Base-by-base conservation (phyloP, 2,329 filamentous ascomycete genomes). In the Colletotrichum spaethianum region DNA sequence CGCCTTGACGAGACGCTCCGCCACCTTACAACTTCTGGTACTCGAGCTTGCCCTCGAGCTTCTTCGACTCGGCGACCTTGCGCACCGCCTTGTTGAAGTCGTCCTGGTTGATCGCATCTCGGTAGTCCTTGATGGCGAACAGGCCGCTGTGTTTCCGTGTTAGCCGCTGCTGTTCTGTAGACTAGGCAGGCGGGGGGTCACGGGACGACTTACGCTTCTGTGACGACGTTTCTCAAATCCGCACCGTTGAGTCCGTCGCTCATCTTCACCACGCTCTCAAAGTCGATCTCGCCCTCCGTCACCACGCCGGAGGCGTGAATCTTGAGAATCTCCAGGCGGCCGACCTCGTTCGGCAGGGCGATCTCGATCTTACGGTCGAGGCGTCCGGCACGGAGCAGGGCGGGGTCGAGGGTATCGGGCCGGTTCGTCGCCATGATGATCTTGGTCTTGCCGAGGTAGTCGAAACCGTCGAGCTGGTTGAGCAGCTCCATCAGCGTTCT, bases 371-470 rank as follows among this genome's bases (percentile, higher is more conserved):
- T 99, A 77, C 96, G 90, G 83, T 99, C 97, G 77, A 99, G 88
- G 82, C 96, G 93, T 78, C 96, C 96, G 53, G 96, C 96, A 85
- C 96, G 92, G 67, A 99, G 88, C 78, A 99, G 87, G 1, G 96
- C 96, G 42, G 96, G 96, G 80, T 99, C 96, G 60, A 99, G 90
- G 0, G 96, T 98, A 82, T 98, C 96, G 18, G 96, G 96, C 84
- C 96, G 90, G 88, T 99, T 99, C 72, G 96, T 98, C 46, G 95
- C 96, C 97, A 99, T 99, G 86, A 99, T 99, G 82, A 99, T 99
- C 88, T 99, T 99, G 67, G 96, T 99, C 89, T 99, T 98, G 77
- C 97, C 96, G 46, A 99, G 89, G 85, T 99, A 99, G 85, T 99
- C 96, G 86, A 99, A 99, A 76, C 97, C 96, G 82, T 99, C 96